Evolutionary conservation across 2,329 filamentous ascomycete genomes (phyloP), one percentile per base, ranked within the genome.

Genomic region (Truncatella angustata): DNA sequence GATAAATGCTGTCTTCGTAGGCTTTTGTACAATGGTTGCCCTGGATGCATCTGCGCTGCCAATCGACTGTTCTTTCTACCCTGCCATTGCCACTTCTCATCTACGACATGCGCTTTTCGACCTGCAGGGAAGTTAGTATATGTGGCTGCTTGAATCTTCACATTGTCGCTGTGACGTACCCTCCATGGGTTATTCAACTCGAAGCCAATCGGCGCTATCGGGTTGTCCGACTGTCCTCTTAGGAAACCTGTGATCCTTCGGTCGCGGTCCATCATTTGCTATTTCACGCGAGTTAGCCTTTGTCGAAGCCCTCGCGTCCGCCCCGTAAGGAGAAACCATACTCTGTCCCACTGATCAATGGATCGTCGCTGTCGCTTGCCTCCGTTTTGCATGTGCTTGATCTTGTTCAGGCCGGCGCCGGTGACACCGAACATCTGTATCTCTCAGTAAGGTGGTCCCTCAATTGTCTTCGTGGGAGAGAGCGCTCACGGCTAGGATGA

Each of bases 171-270:
- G 34, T 16, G 24, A 35, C 77, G 43, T 76, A 85, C 83, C 72
- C 75, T 84, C 83, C 83, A 86, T 28, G 78, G 77, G 61, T 85
- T 85, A 71, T 78, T 85, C 56, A 84, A 61, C 61, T 85, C 83
- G 66, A 82, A 86, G 34, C 82, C 83, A 16, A 72, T 64, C 16
- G 83, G 82, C 20, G 83, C 82, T 58, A 72, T 66, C 37, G 80
- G 68, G 23, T 71, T 73, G 63, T 84, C 80, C 51, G 72, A 76
- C 63, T 86, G 83, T 34, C 82, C 83, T 66, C 82, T 74, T 56
- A 83, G 60, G 43, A 69, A 73, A 42, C 83, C 82, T 6, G 83
- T 86, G 56, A 86, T 73, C 64, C 83, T 76, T 55, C 77, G 74
- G 61, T 86, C 83, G 61, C 83, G 81, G 51, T 83, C 77, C 82